Evolutionary conservation across 768 basidiomycete species (phyloP), one percentile per base, ranked within the genome.

Genomic region (Suillus ampliporus): DNA sequence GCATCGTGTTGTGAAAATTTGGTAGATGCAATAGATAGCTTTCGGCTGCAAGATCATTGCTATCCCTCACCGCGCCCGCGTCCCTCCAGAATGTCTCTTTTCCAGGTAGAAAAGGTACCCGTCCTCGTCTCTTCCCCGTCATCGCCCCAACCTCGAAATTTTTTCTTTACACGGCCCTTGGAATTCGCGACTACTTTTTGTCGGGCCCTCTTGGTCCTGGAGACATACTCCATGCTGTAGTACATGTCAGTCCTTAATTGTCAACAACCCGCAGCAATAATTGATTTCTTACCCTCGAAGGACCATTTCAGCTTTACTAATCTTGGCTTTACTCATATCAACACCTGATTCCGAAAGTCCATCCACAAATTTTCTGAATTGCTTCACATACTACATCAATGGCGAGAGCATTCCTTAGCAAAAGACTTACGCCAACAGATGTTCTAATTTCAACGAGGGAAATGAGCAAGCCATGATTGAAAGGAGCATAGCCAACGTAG

Each of bases 231-330:
- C 51, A 85, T 82, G 1, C 84, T 84, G 63, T 4, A 63, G 47
- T 44, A 35, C 44, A 59, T n/a, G n/a, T 43, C n/a, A 8, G 47
- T 60, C 14, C 57, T 58, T 48, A 9, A 48, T 58, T 13, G 43
- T 13, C 14, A 19, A 53, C 14, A 14, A 65, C 28, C 17, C 23
- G 4, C 41, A 21, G 31, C 26, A 35, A 40, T 31, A 48, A 2
- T 15, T 5, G 35, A 15, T 21, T n/a, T 61, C 80, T 60, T 65
- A 85, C 84, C 84, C 82, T 85, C 84, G 86, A 35, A 87, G 74
- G 13, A 82, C 80, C 7, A 81, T 72, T 67, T 89, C 87, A 17
- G 85, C 87, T 72, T 88, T 88, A 65, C 80, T 85, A 17, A 88
- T 80, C 61, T 84, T 79, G 6, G 87, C 84, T 68, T 87, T 86